Conservation (phyloP, 495 filamentous ascomycete genomes). For the Hapsidospora chrysogenum region DNA sequence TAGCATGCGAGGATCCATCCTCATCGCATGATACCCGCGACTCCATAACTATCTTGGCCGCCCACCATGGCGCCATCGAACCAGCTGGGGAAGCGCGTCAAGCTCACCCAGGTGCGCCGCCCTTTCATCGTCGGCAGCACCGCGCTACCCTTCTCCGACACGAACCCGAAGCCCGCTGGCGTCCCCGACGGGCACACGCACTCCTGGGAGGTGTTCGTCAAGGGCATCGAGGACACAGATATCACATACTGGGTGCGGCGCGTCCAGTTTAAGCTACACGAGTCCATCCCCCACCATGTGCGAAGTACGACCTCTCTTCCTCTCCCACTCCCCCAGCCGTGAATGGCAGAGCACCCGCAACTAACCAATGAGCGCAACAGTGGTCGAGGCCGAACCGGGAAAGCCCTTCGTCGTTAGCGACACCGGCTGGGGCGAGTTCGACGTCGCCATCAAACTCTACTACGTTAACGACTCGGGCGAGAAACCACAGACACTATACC, state of each 20-base stretch:
- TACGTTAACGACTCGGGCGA: constrained; percentile 73
- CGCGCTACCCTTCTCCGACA: constrained; percentile 46
- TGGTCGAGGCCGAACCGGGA: constrained; percentile 42
- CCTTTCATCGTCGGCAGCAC: constrained; percentile 75
- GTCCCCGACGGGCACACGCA: constrained; percentile 82
- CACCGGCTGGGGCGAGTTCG: constrained; percentile 96
- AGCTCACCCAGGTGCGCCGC: constrained; percentile 59
- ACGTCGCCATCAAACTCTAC: constrained; percentile 82
- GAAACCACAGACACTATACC: constrained; percentile 82
- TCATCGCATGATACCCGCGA: no score
- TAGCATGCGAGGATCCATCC: no score
- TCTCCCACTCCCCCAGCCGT: not conserved
- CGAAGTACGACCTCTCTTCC: constrained; percentile 34
- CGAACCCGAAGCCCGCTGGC: constrained; percentile 40
- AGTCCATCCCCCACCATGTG: constrained; percentile 77
- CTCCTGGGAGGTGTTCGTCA: constrained; percentile 85
- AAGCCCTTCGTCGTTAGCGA: constrained; percentile 76
- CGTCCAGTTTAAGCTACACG: constrained; percentile 94
- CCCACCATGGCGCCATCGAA: constrained; percentile 32
- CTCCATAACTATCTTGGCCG: no score
- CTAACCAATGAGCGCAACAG: constrained; percentile 7
- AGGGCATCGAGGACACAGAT: constrained; percentile 67
- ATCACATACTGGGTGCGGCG: constrained; percentile 93
- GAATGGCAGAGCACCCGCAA: no score
- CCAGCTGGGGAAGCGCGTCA: constrained; percentile 32